Evolutionary conservation across 768 basidiomycete genomes (phyloP).

Genomic region (Cystobasidium ongulense): DNA sequence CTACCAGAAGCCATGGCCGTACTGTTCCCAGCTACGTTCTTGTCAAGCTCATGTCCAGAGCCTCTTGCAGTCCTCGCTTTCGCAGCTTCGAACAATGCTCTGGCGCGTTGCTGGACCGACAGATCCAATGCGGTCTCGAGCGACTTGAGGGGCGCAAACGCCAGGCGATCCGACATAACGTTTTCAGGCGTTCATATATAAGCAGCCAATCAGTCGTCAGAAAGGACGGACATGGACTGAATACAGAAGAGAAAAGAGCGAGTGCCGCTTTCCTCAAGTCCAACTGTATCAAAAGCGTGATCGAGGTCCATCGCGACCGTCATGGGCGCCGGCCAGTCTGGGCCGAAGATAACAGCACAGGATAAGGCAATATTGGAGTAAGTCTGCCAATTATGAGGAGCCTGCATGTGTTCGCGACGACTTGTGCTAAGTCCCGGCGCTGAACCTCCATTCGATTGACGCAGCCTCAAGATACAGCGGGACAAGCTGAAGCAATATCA

Average conservation of each 20-base stretch:
- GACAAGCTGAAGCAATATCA: constrained; percentile 95
- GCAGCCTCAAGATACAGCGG: constrained; percentile 85
- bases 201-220: background rate
- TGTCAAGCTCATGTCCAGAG: constrained; percentile 8
- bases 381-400: constrained; percentile 45
- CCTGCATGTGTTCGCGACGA: no score
- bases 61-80: background rate
- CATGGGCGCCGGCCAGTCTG: constrained; percentile 18
- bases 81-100: constrained; percentile 1
- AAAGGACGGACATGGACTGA: background rate
- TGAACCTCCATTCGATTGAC: background rate
- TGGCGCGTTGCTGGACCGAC: background rate
- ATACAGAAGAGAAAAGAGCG: background rate
- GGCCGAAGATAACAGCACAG: constrained; percentile 70
- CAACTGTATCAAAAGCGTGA: background rate
- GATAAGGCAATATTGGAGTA: constrained; percentile 94
- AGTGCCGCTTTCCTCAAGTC: background rate
- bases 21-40: background rate
- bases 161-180: constrained; percentile 11
- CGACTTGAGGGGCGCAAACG: constrained; percentile 7
- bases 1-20: constrained; percentile 15
- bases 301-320: background rate
- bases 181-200: background rate
- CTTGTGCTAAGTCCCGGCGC: no score
- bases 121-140: background rate